Conservation (phyloP, 1,139 yeast species). For the Saccharomyces pastorianus region DNA sequence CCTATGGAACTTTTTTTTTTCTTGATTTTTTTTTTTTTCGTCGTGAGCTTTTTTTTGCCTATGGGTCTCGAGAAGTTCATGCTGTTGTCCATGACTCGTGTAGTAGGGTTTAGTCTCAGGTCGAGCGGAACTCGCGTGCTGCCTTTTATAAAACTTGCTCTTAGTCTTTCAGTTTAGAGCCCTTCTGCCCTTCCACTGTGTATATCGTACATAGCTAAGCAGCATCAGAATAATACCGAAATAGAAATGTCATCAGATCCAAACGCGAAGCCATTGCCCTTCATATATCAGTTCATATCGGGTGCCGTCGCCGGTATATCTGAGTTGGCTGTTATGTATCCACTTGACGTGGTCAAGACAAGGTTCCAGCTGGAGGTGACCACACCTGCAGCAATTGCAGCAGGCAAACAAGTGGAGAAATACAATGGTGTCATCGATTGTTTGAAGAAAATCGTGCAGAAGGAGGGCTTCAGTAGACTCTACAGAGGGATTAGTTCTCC, state of each 20-base stretch:
- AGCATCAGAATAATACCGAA: background rate
- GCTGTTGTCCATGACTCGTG: background rate
- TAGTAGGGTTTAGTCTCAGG: background rate
- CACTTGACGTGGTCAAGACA: conserved; percentile 95
- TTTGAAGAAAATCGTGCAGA: conserved; percentile 68
- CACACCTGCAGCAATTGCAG: conserved; percentile 40
- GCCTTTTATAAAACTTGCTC: background rate
- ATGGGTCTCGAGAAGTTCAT: background rate
- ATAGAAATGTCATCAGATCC: background rate
- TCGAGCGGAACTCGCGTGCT: background rate
- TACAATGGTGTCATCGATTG: conserved; percentile 83
- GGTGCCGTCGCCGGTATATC: conserved; percentile 98
- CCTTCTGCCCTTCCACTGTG: background rate
- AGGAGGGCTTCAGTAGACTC: conserved; percentile 76
- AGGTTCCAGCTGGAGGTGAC: conserved; percentile 86
- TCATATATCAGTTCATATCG: conserved; percentile 69
- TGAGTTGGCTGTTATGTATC: conserved; percentile 95
- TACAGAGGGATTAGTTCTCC: conserved; percentile 96
- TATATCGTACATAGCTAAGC: background rate
- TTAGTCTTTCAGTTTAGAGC: background rate
- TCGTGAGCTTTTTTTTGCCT: background rate
- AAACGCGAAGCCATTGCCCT: conserved; percentile 4
- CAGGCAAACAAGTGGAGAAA: conserved; percentile 43
- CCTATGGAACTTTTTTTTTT: background rate
- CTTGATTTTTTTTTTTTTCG: background rate